Evolutionary conservation across 148 eudicot genomes (phyloP).

Genomic region (Drosera capensis): DNA sequence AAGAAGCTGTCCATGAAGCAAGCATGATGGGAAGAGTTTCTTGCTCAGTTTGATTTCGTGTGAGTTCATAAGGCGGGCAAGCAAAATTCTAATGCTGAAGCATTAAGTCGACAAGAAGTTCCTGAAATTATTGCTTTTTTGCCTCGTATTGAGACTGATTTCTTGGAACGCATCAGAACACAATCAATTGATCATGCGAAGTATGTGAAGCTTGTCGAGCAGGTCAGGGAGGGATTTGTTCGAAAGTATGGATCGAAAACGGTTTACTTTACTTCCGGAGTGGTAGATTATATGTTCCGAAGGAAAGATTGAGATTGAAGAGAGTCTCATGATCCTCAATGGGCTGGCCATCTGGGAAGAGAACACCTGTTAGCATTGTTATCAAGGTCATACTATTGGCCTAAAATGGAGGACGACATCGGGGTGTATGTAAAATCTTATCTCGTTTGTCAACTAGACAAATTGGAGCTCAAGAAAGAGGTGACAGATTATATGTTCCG

Average conservation of each 20-base stretch:
- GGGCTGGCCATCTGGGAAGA: not conserved
- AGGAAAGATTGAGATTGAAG: not conserved
- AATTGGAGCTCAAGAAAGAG: not conserved
- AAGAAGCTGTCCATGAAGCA: not conserved
- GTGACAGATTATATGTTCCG: not conserved
- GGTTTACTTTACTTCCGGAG: not conserved
- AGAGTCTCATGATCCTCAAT: not conserved
- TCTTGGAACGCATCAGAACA: not conserved
- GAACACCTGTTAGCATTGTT: not conserved
- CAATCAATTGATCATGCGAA: not conserved
- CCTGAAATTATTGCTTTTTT: not conserved
- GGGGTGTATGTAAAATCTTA: not conserved
- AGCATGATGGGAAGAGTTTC: not conserved
- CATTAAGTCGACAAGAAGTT: not conserved
- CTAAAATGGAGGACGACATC: not conserved
- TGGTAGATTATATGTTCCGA: not conserved
- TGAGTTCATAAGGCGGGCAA: not conserved
- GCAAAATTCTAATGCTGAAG: not conserved
- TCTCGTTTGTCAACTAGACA: not conserved
- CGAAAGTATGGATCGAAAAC: not conserved
- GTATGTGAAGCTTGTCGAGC: not conserved
- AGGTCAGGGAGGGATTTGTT: not conserved
- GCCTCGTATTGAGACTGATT: not conserved
- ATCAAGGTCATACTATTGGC: not conserved
- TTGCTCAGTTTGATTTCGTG: not conserved